These are phyloP conservation scores for Hansenula lynferdii DNA, from an alignment of 1,139 yeast species.

Conservation along the genomic window DNA sequence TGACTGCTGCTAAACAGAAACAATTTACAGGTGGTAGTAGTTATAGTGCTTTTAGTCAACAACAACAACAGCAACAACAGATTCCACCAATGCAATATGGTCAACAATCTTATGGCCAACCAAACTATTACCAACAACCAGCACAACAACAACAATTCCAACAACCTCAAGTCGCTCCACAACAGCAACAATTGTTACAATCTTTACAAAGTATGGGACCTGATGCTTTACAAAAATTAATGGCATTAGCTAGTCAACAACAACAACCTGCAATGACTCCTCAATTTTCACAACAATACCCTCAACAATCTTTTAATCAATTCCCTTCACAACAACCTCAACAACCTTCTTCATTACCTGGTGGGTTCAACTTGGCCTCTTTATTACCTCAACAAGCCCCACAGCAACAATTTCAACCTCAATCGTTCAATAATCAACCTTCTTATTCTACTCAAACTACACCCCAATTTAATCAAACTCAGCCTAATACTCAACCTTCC, in stretches of 20 bases:
- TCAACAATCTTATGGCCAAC: slow-evolving; percentile 20
- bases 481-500: not conserved
- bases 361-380: not conserved
- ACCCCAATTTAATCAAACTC: not conserved
- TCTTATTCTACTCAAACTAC: too few relatives aligned
- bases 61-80: slow-evolving; percentile 21
- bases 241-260: slow-evolving; percentile 34
- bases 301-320: slow-evolving; percentile 10
- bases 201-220: slow-evolving; percentile 48
- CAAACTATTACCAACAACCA: slow-evolving; percentile 6
- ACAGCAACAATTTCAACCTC: not conserved
- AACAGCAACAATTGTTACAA: slow-evolving; percentile 27
- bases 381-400: not conserved
- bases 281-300: slow-evolving; percentile 4
- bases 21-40: slow-evolving; percentile 12
- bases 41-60: slow-evolving; percentile 10
- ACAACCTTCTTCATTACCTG: slow-evolving; percentile 2
- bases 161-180: slow-evolving; percentile 19
- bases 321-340: slow-evolving; percentile 5
- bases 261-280: slow-evolving; percentile 14
- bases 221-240: slow-evolving; percentile 43
- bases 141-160: slow-evolving; percentile 17
- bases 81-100: slow-evolving; percentile 14
- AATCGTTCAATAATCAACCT: not conserved
- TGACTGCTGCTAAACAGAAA: slow-evolving; percentile 29